Percentiles rank a stretch among this genome's conserved stretches.
Conservation (phyloP, 331 rosid genomes). For the Malus hybrid region DNA sequence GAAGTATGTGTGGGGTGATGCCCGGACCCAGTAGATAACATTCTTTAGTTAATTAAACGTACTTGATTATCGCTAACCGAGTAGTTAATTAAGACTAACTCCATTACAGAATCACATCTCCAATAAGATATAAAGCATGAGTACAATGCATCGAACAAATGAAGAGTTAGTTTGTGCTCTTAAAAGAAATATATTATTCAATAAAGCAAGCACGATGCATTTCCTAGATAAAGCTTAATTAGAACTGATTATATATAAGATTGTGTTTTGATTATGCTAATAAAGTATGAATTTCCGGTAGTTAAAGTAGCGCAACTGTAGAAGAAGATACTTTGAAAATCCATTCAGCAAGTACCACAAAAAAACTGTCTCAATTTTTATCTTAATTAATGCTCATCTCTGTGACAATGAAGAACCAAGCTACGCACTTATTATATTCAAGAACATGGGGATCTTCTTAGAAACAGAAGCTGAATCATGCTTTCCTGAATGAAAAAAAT, state of each 20-base stretch:
- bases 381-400: background rate
- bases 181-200: conserved; percentile 2
- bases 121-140: background rate
- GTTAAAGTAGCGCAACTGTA: conserved; percentile 23
- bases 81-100: background rate
- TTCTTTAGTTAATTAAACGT: background rate
- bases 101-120: background rate
- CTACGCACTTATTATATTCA: background rate
- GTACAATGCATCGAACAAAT: conserved; percentile 21
- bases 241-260: conserved; percentile 5
- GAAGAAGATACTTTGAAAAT: conserved; percentile 19
- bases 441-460: background rate
- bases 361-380: background rate
- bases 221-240: background rate
- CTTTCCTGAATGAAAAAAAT: background rate
- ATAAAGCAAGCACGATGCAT: conserved; percentile 9
- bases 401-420: background rate
- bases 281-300: conserved; percentile 20
- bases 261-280: conserved; percentile 1
- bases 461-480: background rate
- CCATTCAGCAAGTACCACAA: conserved; percentile 4
- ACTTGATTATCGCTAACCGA: background rate
- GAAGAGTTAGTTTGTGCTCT: conserved; percentile 10
- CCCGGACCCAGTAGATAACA: background rate
- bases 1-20: background rate